Conservation (phyloP, 345 rosid genomes). For the Eucalyptus tenuipes region DNA sequence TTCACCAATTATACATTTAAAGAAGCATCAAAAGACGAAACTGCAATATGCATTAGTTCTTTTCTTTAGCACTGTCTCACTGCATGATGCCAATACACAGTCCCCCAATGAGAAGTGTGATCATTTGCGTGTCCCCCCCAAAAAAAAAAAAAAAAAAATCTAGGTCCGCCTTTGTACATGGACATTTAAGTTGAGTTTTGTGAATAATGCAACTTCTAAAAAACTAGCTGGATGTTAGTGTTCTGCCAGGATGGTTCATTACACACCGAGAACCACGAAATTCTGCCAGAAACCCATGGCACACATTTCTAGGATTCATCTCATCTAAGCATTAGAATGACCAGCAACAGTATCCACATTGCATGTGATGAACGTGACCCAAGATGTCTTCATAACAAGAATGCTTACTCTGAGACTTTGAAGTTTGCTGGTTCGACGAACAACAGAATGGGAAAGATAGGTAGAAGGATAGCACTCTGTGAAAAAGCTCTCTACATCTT, state of each 20-base stretch:
- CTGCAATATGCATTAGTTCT: not conserved
- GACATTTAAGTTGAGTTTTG: not conserved
- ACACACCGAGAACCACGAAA: not conserved
- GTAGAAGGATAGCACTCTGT: slow-evolving; percentile 67
- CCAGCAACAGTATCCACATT: not conserved
- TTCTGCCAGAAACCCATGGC: not conserved
- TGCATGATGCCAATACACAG: not conserved
- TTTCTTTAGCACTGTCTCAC: not conserved
- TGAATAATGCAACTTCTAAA: not conserved
- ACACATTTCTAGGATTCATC: not conserved
- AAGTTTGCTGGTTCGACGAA: slow-evolving; percentile 54
- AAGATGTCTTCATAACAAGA: not conserved
- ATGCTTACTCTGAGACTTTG: slow-evolving; percentile 52
- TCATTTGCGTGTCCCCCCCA: not conserved
- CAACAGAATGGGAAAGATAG: slow-evolving; percentile 64
- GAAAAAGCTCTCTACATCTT: slow-evolving; percentile 68
- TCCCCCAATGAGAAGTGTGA: not conserved
- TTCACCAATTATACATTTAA: not conserved
- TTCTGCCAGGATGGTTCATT: not conserved
- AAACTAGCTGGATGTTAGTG: not conserved
- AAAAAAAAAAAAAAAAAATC: not conserved
- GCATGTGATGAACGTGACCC: not conserved
- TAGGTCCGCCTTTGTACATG: not conserved
- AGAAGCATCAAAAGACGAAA: not conserved
- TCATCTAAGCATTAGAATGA: not conserved